Base-by-base conservation (phyloP, 257 asterid genomes). In the Linderniella brevidens region DNA sequence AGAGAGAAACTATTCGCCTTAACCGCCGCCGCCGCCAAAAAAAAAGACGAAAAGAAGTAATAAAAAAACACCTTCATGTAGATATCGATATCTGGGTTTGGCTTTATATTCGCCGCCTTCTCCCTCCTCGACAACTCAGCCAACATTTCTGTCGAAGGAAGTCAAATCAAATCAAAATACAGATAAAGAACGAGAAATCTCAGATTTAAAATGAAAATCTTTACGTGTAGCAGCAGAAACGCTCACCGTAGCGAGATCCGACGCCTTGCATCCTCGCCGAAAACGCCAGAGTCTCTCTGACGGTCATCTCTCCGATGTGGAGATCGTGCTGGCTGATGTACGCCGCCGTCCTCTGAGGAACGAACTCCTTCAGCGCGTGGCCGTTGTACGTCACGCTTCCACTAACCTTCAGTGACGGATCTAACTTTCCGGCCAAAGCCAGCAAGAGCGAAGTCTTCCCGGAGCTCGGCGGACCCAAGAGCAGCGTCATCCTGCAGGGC, bases 251-350 rank as follows among this genome's bases (percentile, higher is more conserved):
- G 25, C 80, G 73, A 4, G 82, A 57, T 46, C 90, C 93, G 16
- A 78, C 90, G 0, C 93, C 93, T 29, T 82, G 93, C 56, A 78
- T 75, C 53, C 92, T 68, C 0, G 87, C 92, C 0, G 94, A 76
- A 50, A 76, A 79, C 0, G 73, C 84, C 16, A 82, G 53, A 13
- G 94, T 82, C 58, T 82, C 94, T 61, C 79, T 67, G 0, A 79
- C 87, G 4, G 94, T 82, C 87, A 82, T 69, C 62, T 82, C 87
- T 50, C 80, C 86, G 0, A 82, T 68, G 41, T 82, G 94, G 8
- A 76, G 46, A 61, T 74, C 87, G 19, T 62, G 62, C 18, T 81
- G 92, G 50, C 92, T 80, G 13, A 80, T 77, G 41, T 80, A 80
- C 0, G 92, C 75, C 42, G 87, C 74, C 0, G 87, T 76, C 61